A percentile compares a stretch with the other conserved stretches of the same genome.
These are phyloP conservation scores for Pythium sp. DNA, from an alignment of 352 stramenopile species.

Conservation along the genomic window DNA sequence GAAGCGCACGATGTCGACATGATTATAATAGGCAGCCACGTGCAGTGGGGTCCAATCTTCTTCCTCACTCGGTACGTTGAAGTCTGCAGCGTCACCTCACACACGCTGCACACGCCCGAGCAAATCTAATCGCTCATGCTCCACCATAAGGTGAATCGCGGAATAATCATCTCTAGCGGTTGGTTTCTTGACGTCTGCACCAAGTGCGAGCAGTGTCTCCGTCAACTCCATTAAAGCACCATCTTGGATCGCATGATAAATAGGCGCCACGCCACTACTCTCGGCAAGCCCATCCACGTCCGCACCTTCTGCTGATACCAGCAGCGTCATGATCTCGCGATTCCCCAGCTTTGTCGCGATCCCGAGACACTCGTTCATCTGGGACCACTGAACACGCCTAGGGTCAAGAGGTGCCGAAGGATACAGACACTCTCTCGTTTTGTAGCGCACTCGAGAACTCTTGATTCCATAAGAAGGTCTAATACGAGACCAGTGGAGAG, in stretches of 20 bases:
- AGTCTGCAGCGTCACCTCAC: background rate
- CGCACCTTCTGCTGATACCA: background rate
- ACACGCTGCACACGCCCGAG: background rate
- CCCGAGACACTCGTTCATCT: background rate
- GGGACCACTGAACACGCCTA: background rate
- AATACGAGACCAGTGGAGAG: background rate
- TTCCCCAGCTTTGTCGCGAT: background rate
- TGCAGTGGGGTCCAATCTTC: conserved; percentile 1
- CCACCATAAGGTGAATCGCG: background rate
- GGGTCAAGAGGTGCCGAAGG: background rate
- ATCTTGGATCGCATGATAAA: background rate
- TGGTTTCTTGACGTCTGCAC: background rate
- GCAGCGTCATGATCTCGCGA: background rate
- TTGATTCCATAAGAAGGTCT: too few species aligned
- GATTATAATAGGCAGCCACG: background rate
- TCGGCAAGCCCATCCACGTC: background rate
- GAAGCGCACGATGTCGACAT: background rate
- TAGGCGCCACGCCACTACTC: background rate
- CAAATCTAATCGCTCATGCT: background rate
- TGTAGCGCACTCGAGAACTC: background rate
- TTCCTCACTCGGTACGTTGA: background rate
- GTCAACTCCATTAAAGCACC: background rate
- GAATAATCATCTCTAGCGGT: background rate
- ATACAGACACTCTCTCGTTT: background rate
- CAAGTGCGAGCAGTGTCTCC: background rate